Percentiles rank a stretch among this genome's conserved stretches.
phyloP scores from a whole-genome alignment of 2,329 filamentous ascomycete species.

The Curvularia spicifera region DNA sequence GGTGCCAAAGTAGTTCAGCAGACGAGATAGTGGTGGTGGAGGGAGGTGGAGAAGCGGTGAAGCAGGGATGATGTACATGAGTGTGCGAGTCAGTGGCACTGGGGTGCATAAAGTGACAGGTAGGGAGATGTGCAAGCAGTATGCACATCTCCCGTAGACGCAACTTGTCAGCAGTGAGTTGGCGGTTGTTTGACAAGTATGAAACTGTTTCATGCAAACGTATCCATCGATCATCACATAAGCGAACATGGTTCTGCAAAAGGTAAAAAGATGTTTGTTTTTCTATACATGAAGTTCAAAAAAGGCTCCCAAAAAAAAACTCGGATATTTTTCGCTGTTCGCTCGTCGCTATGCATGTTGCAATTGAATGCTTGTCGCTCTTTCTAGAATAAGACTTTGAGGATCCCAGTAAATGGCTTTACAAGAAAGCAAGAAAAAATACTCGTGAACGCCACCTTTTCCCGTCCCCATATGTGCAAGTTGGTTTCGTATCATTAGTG shows the following conservation, averaged over 20 bases:
- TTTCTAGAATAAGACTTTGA: constrained; percentile 1
- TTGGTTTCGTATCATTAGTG: constrained; percentile 5
- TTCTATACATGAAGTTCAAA: not conserved
- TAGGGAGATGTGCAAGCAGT: not conserved
- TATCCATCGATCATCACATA: not conserved
- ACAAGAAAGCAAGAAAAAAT: not conserved
- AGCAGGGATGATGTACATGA: not conserved
- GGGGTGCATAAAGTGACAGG: constrained; percentile 2
- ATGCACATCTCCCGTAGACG: not conserved
- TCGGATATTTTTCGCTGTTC: constrained; percentile 1
- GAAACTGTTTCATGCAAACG: not conserved
- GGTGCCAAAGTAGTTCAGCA: not conserved
- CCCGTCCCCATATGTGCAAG: not conserved
- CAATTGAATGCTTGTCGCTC: constrained; percentile 7
- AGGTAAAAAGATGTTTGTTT: not conserved
- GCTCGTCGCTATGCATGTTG: constrained; percentile 4
- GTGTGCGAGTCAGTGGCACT: not conserved
- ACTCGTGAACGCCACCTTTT: not conserved
- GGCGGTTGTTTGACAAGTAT: not conserved
- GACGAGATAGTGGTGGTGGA: not conserved
- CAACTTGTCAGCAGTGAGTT: not conserved
- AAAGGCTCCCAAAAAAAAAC: not conserved
- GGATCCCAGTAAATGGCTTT: constrained; percentile 1
- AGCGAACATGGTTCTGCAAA: not conserved
- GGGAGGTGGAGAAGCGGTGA: constrained; percentile 1